Conservation (phyloP, 768 basidiomycete species). For the Mycena latifolia region DNA sequence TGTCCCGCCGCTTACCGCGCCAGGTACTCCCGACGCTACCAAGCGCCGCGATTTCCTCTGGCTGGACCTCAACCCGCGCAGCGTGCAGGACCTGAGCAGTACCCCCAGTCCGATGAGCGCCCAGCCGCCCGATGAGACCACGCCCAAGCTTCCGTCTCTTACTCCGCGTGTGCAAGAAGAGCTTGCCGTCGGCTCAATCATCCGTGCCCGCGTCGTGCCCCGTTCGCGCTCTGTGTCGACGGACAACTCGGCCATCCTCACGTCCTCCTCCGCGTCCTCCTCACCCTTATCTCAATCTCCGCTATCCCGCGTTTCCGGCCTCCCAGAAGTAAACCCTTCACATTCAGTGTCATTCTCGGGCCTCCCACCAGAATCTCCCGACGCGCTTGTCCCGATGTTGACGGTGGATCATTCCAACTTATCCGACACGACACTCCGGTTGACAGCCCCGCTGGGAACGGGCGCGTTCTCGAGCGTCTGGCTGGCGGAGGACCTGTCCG, state of each 20-base stretch:
- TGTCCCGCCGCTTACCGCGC: conserved; percentile 29
- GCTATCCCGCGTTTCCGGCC: conserved; percentile 26
- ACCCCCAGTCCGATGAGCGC: conserved; percentile 15
- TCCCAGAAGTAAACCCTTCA: conserved; percentile 20
- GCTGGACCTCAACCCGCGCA: conserved; percentile 22
- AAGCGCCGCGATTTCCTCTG: conserved; percentile 32
- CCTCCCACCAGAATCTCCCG: conserved; percentile 27
- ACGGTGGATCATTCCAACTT: conserved; percentile 25
- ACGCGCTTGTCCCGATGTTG: conserved; percentile 15
- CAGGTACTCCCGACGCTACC: conserved; percentile 6
- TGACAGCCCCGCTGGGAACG: conserved; percentile 70
- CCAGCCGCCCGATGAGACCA: conserved; percentile 27
- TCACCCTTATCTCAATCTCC: conserved; percentile 31
- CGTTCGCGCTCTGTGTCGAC: conserved; percentile 35
- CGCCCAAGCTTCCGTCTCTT: conserved; percentile 34
- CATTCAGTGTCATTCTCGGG: conserved; percentile 32
- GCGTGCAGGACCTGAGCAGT: conserved; percentile 25
- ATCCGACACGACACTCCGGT: conserved; percentile 53
- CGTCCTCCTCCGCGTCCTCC: conserved; percentile 32
- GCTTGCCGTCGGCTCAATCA: conserved; percentile 32
- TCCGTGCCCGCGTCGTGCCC: conserved; percentile 39
- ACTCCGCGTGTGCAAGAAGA: conserved; percentile 31
- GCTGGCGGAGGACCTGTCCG: conserved; percentile 71
- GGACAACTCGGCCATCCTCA: conserved; percentile 40
- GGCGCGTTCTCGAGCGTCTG: conserved; percentile 85